These are phyloP conservation scores for Penicillium longicatenatum DNA, from an alignment of 495 filamentous ascomycete species.

Conservation along the genomic window DNA sequence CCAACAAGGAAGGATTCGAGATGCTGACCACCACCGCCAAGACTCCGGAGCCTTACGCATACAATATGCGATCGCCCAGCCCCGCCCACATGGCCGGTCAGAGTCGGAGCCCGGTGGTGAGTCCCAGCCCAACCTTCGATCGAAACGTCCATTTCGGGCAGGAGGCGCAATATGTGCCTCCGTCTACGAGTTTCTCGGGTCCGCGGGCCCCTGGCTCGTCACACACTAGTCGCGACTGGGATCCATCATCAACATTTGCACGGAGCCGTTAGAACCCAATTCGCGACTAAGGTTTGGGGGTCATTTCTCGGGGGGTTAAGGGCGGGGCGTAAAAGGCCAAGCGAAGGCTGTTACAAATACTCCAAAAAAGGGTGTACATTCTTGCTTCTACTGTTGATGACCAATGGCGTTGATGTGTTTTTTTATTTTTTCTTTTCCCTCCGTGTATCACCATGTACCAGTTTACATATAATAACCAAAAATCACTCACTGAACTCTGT, in stretches of 20 bases:
- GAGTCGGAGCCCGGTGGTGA: slow-evolving; percentile 21
- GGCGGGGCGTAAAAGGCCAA: neutral
- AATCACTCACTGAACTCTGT: neutral
- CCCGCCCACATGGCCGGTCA: slow-evolving; percentile 28
- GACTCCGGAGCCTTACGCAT: slow-evolving; percentile 44
- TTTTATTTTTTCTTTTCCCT: no score
- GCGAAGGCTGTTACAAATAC: neutral
- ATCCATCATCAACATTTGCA: slow-evolving; percentile 43
- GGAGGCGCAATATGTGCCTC: slow-evolving; percentile 57
- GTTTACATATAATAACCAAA: neutral
- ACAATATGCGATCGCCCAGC: slow-evolving; percentile 42
- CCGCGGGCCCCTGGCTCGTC: slow-evolving; percentile 52
- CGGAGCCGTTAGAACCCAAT: slow-evolving; percentile 6
- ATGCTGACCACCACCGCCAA: slow-evolving; percentile 61
- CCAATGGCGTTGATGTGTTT: neutral
- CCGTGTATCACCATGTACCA: neutral
- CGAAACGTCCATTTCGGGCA: slow-evolving; percentile 46
- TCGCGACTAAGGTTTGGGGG: neutral
- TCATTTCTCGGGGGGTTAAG: slow-evolving; percentile 4
- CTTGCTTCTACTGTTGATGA: neutral
- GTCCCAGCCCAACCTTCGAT: slow-evolving; percentile 35
- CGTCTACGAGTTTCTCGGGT: slow-evolving; percentile 60
- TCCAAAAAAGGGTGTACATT: neutral
- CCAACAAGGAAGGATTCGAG: slow-evolving; percentile 75
- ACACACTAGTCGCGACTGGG: slow-evolving; percentile 38